These are phyloP conservation scores for Fusarium transvaalense DNA, from an alignment of 2,329 filamentous ascomycete species.

Conservation along the genomic window DNA sequence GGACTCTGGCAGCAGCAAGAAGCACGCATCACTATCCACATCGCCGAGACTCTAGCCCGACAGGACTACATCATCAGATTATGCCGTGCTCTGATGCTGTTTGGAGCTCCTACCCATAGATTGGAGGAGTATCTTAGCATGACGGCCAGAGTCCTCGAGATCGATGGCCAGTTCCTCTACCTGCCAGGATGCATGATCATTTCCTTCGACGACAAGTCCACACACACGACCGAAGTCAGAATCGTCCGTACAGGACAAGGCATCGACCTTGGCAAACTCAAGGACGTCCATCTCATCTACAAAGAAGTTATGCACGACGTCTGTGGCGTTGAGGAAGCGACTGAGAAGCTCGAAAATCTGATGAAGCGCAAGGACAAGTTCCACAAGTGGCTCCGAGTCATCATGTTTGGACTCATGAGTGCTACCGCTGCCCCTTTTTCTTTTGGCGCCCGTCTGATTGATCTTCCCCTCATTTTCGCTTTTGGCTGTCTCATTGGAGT, in stretches of 20 bases:
- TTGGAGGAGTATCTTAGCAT: conserved; percentile 91
- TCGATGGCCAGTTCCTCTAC: conserved; percentile 90
- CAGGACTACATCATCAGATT: conserved; percentile 87
- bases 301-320: conserved; percentile 74
- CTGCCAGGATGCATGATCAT: conserved; percentile 93
- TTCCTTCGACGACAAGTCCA: conserved; percentile 80
- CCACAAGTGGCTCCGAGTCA: conserved; percentile 64
- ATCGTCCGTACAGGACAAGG: conserved; percentile 70
- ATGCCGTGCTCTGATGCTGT: conserved; percentile 86
- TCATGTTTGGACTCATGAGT: conserved; percentile 79
- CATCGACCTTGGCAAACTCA: conserved; percentile 71
- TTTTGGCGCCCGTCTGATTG: conserved; percentile 77
- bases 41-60: conserved; percentile 77
- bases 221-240: conserved; percentile 75
- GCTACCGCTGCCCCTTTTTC: conserved; percentile 80
- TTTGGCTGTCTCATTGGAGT: conserved; percentile 78
- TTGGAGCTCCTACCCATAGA: conserved; percentile 89
- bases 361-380: conserved; percentile 69
- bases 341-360: conserved; percentile 64
- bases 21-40: conserved; percentile 62
- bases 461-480: conserved; percentile 78
- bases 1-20: conserved; percentile 59
- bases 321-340: conserved; percentile 69
- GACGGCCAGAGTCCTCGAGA: conserved; percentile 84
- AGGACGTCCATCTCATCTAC: conserved; percentile 72